Base-by-base conservation (phyloP, 1,284 basidiomycete genomes). In the Rhodotorula sp. region DNA sequence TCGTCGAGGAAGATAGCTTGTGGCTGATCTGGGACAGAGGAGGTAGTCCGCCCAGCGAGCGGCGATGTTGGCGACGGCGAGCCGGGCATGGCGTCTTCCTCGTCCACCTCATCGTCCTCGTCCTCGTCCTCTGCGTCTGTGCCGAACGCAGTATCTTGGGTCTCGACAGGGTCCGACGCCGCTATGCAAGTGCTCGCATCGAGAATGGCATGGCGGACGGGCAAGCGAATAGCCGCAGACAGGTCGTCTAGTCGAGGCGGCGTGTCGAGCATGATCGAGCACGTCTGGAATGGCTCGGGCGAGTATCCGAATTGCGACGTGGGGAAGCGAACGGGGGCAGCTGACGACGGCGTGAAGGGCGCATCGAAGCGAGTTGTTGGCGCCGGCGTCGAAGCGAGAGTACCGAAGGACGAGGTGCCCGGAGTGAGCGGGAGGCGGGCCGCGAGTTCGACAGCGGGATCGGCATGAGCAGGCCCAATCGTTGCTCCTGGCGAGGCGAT, bases 251-350 rank as follows among this genome's bases (percentile, higher is more conserved):
- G 25, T 14, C 67, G 48, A 1, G 68, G 67, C 48, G 74, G 72
- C 16, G 74, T 76, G 27, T 74, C 72, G 42, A 76, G 61, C 5
- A 73, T 57, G 34, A 76, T 76, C 13, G 74, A 76, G 21, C 67
- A 62, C 3, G 74, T 74, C 46, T 76, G 74, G 54, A 67, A 74
- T 17, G 74, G 61, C 41, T 75, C 74, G 25, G 68, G 71, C 25
- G 67, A 48, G 17, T 54, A 42, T 16, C 59, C 46, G n/a, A 61
- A 23, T 12, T 25, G 7, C 25, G 71, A 44, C 7, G 45, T 25
- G 21, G 71, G 67, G 54, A 70, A 67, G 49, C 46, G 68, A 4
- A 69, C 59, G 19, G 50, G 44, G 3, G 58, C 19, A 7, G 49
- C 34, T 16, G 61, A 62, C 4, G 61, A 34, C 4, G 67, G 59